Conservation (phyloP, 225 moss, liverwort and hornwort species). For the Neckera pumila region DNA sequence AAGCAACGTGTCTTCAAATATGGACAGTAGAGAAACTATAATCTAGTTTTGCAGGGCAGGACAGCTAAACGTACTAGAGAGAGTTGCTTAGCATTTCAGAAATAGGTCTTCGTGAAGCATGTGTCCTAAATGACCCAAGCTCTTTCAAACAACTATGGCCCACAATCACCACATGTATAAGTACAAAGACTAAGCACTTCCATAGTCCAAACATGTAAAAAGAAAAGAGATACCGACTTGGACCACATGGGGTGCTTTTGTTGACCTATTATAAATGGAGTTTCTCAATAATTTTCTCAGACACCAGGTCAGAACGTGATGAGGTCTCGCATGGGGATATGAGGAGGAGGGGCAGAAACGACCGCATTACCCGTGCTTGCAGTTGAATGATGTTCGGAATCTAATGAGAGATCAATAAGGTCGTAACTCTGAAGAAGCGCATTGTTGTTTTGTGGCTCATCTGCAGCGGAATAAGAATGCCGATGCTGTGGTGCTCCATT, state of each 20-base stretch:
- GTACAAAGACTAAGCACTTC: neutral
- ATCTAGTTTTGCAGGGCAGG: neutral
- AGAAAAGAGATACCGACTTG: neutral
- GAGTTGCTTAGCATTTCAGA: neutral
- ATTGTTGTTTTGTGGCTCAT: neutral
- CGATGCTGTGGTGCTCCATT: neutral
- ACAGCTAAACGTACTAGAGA: neutral
- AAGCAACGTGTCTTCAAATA: neutral
- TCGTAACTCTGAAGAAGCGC: neutral
- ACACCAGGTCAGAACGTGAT: constrained; percentile 19
- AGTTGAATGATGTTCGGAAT: neutral
- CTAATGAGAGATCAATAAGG: constrained; percentile 35
- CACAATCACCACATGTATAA: neutral
- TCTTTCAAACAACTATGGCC: neutral
- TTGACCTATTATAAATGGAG: neutral
- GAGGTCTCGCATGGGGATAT: constrained; percentile 12
- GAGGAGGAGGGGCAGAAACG: constrained; percentile 1
- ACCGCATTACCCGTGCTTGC: neutral
- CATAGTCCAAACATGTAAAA: neutral
- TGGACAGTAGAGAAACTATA: neutral
- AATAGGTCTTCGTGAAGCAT: neutral
- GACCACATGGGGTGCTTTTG: neutral
- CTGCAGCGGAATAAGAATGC: neutral
- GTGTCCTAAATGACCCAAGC: neutral
- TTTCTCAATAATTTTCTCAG: neutral